phyloP scores from a whole-genome alignment of 345 rosid species.

The Leavenworthia alabamica region DNA sequence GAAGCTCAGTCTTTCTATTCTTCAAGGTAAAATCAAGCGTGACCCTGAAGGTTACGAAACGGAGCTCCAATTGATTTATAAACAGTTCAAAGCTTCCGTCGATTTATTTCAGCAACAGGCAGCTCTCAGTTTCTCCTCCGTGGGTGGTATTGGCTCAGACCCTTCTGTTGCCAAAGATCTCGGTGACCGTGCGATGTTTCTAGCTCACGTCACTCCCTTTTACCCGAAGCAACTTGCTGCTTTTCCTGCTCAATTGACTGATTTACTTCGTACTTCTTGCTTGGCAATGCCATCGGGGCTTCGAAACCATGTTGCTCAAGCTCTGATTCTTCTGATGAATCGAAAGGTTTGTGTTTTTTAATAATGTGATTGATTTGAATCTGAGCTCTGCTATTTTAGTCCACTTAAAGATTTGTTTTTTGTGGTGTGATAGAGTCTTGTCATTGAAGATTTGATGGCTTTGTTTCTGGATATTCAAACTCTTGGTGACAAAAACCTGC shows the following conservation, averaged over 20 bases:
- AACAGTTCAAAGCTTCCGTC: slow-evolving; percentile 71
- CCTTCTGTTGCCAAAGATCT: slow-evolving; percentile 71
- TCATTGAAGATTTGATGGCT: slow-evolving; percentile 54
- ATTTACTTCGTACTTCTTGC: slow-evolving; percentile 61
- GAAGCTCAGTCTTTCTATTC: slow-evolving; percentile 57
- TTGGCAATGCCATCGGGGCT: slow-evolving; percentile 68
- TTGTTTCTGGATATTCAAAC: slow-evolving; percentile 84
- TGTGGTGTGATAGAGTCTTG: slow-evolving; percentile 49
- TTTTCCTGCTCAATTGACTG: slow-evolving; percentile 67
- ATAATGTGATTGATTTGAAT: not conserved
- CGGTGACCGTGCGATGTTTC: slow-evolving; percentile 64
- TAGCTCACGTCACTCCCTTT: slow-evolving; percentile 79
- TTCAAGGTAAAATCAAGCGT: slow-evolving; percentile 74
- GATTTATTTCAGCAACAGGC: slow-evolving; percentile 80
- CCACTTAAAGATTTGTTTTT: not conserved
- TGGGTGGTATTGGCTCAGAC: slow-evolving; percentile 57
- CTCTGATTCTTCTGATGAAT: slow-evolving; percentile 65
- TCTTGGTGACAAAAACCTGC: slow-evolving; percentile 61
- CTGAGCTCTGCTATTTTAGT: not conserved
- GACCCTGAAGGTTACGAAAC: slow-evolving; percentile 84
- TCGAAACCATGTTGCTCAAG: slow-evolving; percentile 63
- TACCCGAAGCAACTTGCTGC: slow-evolving; percentile 54
- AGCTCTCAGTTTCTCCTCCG: slow-evolving; percentile 62
- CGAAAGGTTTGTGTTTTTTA: slow-evolving; percentile 41
- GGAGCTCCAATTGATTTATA: slow-evolving; percentile 59